Evolutionary conservation across 352 stramenopile genomes (phyloP), one percentile per base, ranked within the genome.

Genomic region (Phytophthora citrophthora): DNA sequence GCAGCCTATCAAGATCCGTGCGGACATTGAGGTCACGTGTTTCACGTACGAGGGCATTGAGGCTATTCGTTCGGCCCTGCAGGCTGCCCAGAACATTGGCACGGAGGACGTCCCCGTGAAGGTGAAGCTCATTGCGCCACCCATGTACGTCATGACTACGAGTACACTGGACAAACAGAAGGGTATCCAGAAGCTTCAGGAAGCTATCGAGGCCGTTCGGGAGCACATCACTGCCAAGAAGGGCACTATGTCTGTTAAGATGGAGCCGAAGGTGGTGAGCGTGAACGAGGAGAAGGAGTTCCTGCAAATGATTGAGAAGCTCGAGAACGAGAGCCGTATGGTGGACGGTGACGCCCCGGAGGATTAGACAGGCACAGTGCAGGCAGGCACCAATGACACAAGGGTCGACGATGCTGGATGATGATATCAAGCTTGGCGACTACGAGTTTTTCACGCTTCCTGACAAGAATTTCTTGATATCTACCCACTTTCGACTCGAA

Each of bases 41-140:
- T 99, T 99, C 77, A 99, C 95, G 44, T 99, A 99, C 82, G 97
- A 99, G 74, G 98, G 98, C 32, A 99, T 99, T 68, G 97, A 99
- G 70, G 97, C 97, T 41, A 99, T 99, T 61, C 94, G 96, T 20
- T 96, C 96, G 53, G 97, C 97, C 16, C 84, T 99, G 38, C 93
- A 98, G 61, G 88, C 86, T n/a, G 91, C 72, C 23, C 86, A 98
- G 70, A 76, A 76, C 29, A 58, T 90, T 24, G 89, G 90, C 47
- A 93, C 85, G 39, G 91, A 98, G 38, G 91, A 97, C 13, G 92
- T 95, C 26, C 91, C 90, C 0, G 96, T 99, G 54, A 98, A 99
- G 82, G 98, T 99, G 53, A 99, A 99, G 77, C 86, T 99, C 20
- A 99, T 99, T 73, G 97, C 98, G 32, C 97, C 98, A 27, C 98